Base-by-base conservation (phyloP, 1,139 yeast genomes). In the Saccharomyces hybrid region DNA sequence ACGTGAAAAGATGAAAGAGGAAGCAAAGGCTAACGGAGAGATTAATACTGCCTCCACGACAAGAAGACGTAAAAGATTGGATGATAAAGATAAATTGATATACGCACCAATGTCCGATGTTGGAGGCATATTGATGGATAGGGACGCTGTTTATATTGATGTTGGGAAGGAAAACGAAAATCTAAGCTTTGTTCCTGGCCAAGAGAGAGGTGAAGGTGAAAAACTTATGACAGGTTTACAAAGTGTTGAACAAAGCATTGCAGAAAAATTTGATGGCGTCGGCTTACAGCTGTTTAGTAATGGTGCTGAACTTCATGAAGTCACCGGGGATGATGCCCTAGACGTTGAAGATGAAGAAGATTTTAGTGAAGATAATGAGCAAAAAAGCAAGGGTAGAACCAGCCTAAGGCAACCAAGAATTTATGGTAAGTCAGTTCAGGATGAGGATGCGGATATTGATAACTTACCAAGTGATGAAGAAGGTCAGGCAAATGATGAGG, bases 101-200 rank as follows among this genome's bases (percentile, higher is more conserved):
- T 95, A 95, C 69, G 99, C 99, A 0, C 99, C 99, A 53, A 93
- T 95, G 99, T 88, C 97, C 51, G 98, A 95, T 72, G 97, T 93
- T 27, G 98, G 98, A 54, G 99, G 99, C 68, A 95, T 95, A 41
- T 77, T 93, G 59, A 90, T 95, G 58, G 99, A 95, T 73, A 91
- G 86, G 68, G 99, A 95, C 75, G 97, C 99, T 3, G 99, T 95
- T 1, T 88, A 91, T 66, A 89, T 95, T 59, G 97, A 95, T 67
- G 85, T 91, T 49, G 97, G 97, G 3, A 77, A 58, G 62, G 71
- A 64, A 52, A 70, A 60, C 16, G 67, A 82, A 75, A 68, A 74
- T 70, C 61, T 70, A 53, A 66, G 73, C 31, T 87, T 87, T 68
- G 82, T 79, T 19, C 77, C 81, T 5, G 90, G 87, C 50, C 82